These are phyloP conservation scores for Pichia sp. DNA, from an alignment of 1,139 yeast species.

Conservation along the genomic window DNA sequence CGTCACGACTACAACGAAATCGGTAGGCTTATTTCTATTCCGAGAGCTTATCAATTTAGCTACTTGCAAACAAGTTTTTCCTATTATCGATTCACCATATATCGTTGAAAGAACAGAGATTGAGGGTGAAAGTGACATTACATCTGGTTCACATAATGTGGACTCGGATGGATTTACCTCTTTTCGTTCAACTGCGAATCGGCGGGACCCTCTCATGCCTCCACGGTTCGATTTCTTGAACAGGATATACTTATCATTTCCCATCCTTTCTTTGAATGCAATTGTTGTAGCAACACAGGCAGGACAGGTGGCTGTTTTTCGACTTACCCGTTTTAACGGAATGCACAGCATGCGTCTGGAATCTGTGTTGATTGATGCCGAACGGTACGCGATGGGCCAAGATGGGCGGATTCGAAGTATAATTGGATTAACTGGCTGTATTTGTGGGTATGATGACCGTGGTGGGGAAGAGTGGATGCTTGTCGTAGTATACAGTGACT, in stretches of 20 bases:
- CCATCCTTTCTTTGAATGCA: constrained; percentile 37
- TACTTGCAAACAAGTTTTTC: constrained; percentile 12
- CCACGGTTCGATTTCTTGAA: constrained; percentile 28
- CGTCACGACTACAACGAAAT: constrained; percentile 41
- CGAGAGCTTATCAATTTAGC: constrained; percentile 44
- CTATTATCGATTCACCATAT: constrained; percentile 6
- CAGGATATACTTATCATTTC: constrained; percentile 47
- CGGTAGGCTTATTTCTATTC: constrained; percentile 45
- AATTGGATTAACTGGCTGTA: constrained; percentile 24
- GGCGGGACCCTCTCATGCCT: background rate
- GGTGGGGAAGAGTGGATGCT: constrained; percentile 16
- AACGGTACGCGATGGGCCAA: constrained; percentile 20
- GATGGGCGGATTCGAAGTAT: constrained; percentile 26
- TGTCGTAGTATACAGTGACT: constrained; percentile 19
- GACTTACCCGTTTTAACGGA: constrained; percentile 56
- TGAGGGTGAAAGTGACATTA: constrained; percentile 34
- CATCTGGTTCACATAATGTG: constrained; percentile 28
- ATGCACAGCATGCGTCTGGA: constrained; percentile 61
- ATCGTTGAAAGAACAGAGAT: constrained; percentile 4
- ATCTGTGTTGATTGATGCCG: constrained; percentile 44
- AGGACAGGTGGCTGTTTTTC: constrained; percentile 54
- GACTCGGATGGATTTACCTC: constrained; percentile 31
- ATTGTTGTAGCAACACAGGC: constrained; percentile 54
- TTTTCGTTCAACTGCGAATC: background rate
- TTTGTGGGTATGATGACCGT: constrained; percentile 5